These are phyloP conservation scores for Penicillium arizonense DNA, from an alignment of 495 filamentous ascomycete genomes.

Conservation along the genomic window DNA sequence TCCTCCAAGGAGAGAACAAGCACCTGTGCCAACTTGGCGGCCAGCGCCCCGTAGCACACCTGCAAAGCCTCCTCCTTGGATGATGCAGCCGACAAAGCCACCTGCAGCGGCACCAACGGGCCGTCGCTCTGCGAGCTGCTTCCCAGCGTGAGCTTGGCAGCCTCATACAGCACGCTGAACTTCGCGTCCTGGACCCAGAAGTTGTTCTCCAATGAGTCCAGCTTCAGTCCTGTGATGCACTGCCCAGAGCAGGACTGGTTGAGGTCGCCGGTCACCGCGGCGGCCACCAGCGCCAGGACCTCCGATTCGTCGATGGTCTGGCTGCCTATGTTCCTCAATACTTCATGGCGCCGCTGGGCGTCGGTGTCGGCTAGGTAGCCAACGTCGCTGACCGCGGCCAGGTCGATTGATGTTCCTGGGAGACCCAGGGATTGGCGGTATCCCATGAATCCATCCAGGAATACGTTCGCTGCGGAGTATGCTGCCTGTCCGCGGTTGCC, in stretches of 20 bases:
- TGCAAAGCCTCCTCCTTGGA: slow-evolving; percentile 25
- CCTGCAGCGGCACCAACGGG: slow-evolving; percentile 15
- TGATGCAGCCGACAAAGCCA: slow-evolving; percentile 12
- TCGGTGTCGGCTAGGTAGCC: slow-evolving; percentile 27
- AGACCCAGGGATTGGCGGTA: slow-evolving; percentile 26
- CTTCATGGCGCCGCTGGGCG: slow-evolving; percentile 20
- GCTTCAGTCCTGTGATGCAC: slow-evolving; percentile 23
- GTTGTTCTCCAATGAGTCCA: slow-evolving; percentile 16
- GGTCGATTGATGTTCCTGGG: slow-evolving; percentile 26
- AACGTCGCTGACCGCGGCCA: slow-evolving; percentile 25
- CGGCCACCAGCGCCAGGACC: slow-evolving; percentile 20
- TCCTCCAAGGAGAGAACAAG: slow-evolving; percentile 28
- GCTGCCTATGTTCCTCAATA: slow-evolving; percentile 26
- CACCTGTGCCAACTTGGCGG: slow-evolving; percentile 25
- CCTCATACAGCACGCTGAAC: slow-evolving; percentile 18
- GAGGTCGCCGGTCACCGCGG: slow-evolving; percentile 19
- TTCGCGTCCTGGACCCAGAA: slow-evolving; percentile 28
- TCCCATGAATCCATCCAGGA: slow-evolving; percentile 46
- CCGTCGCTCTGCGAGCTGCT: slow-evolving; percentile 3
- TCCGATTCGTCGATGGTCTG: slow-evolving; percentile 26
- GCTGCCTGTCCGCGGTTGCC: slow-evolving; percentile 61
- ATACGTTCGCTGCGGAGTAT: slow-evolving; percentile 65
- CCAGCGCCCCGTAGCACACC: slow-evolving; percentile 25
- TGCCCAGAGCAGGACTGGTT: slow-evolving; percentile 18
- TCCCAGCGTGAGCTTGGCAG: slow-evolving; percentile 10